Conservation (phyloP, 257 asterid genomes). For the Salvia splendens region DNA sequence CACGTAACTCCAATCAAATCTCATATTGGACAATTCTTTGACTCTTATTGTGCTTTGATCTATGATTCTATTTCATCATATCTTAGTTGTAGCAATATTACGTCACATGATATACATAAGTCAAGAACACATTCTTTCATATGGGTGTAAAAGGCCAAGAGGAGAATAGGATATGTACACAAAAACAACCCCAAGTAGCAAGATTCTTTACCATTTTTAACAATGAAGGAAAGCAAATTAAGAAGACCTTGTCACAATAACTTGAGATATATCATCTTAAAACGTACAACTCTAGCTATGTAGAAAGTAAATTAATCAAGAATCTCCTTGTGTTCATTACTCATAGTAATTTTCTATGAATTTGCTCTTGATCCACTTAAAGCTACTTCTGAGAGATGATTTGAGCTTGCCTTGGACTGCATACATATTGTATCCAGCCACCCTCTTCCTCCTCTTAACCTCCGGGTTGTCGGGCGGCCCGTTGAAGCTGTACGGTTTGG, state of each 20-base stretch:
- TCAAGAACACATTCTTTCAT: no score
- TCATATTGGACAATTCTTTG: no score
- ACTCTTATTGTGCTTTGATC: no score
- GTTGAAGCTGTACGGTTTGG: slow-evolving; percentile 78
- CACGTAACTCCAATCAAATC: no score
- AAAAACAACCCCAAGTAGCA: slow-evolving; percentile 7
- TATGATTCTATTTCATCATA: no score
- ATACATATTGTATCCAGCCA: slow-evolving; percentile 78
- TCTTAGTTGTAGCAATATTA: no score
- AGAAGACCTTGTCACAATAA: not conserved
- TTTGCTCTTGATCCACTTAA: slow-evolving; percentile 91
- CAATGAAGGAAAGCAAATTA: not conserved
- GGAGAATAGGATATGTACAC: slow-evolving; percentile 15
- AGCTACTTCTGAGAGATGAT: slow-evolving; percentile 78
- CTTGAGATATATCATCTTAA: no score
- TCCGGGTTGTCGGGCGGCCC: slow-evolving; percentile 79
- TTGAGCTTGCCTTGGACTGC: slow-evolving; percentile 78
- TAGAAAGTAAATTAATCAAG: no score
- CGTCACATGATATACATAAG: no score
- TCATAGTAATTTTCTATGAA: slow-evolving; percentile 52
- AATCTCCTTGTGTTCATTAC: slow-evolving; percentile 22
- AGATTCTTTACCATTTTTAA: slow-evolving; percentile 15
- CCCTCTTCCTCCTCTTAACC: slow-evolving; percentile 76
- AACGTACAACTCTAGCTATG: no score
- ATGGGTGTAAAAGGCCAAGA: not conserved